Evolutionary conservation across 2,329 filamentous ascomycete genomes (phyloP), one percentile per base, ranked within the genome.

Genomic region (Magnaporthiopsis rhizophila): DNA sequence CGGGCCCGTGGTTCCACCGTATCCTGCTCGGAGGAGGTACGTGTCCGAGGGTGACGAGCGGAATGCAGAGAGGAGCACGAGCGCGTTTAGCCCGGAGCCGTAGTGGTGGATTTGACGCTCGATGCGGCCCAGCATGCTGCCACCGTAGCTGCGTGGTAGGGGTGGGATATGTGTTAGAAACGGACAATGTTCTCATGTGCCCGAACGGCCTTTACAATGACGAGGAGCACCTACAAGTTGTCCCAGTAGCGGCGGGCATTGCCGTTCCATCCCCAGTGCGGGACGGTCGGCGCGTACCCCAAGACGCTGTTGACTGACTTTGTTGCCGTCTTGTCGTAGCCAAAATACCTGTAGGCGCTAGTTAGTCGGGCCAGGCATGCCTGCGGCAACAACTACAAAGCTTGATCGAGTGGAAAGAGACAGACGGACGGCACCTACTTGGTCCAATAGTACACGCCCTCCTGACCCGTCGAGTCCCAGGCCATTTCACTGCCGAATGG

Each of bases 251-350:
- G 73, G 1, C 85, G 77, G 0, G 84, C 83, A 66, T 86, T 86
- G 15, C 84, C 84, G 62, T 87, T 85, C 81, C 81, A 87, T 3
- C 82, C 85, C 85, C 85, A 87, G 67, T 86, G 84, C 0, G 83
- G 75, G 0, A 87, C 80, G 0, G 81, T 83, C 0, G 84, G 83
- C 75, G 80, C 84, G 66, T 81, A 86, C 0, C 81, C 84, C 1
- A 83, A 70, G 4, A 87, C 82, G 28, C 79, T 82, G 64, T 81
- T 76, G 59, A 86, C 74, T 0, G 79, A 81, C 67, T 86, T 86
- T 1, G 71, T 71, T 0, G 75, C 77, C 0, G 82, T 82, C 0
- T 69, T 69, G 0, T 72, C 72, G 60, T 81, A 75, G 2, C 78
- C 78, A 69, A 86, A 86, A 68, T 85, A 80, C 45, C 45, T 50